A percentile compares a stretch with the other conserved stretches of the same genome.
Evolutionary conservation across 345 rosid genomes (phyloP).

Genomic region (Rhodamnia rubescens): DNA sequence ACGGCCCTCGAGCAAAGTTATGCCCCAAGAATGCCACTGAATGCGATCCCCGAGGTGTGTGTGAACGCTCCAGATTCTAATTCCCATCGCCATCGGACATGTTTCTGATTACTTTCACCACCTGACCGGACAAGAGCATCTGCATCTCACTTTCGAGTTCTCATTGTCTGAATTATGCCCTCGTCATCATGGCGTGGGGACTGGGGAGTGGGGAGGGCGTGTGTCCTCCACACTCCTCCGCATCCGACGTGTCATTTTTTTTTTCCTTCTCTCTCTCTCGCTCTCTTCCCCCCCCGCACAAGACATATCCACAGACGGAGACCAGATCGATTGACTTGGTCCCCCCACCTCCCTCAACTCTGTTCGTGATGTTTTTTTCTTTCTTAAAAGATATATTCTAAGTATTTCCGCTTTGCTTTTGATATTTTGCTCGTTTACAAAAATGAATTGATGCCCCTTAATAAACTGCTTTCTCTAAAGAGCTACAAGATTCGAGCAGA

Average conservation of each 20-base stretch:
- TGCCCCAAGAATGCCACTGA: background rate
- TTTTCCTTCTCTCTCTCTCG: background rate
- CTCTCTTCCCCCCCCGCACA: background rate
- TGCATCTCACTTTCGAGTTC: background rate
- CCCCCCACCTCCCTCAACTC: no score
- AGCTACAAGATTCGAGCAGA: background rate
- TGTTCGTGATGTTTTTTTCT: background rate
- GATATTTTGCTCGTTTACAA: background rate
- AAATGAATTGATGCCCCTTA: background rate
- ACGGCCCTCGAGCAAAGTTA: background rate
- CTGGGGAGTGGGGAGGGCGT: background rate
- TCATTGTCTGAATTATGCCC: background rate
- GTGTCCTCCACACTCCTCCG: slow-evolving; percentile 6
- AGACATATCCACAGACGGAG: background rate
- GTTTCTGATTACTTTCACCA: background rate
- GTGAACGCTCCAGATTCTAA: background rate
- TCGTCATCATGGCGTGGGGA: background rate
- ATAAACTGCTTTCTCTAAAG: background rate
- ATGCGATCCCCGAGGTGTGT: background rate
- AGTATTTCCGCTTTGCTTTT: background rate
- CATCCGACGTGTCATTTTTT: background rate
- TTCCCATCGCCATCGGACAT: background rate
- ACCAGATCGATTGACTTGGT: background rate
- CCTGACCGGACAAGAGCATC: background rate
- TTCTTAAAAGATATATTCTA: background rate